These are phyloP conservation scores for Boletus insuetus DNA, from an alignment of 768 basidiomycete genomes.

Conservation along the genomic window DNA sequence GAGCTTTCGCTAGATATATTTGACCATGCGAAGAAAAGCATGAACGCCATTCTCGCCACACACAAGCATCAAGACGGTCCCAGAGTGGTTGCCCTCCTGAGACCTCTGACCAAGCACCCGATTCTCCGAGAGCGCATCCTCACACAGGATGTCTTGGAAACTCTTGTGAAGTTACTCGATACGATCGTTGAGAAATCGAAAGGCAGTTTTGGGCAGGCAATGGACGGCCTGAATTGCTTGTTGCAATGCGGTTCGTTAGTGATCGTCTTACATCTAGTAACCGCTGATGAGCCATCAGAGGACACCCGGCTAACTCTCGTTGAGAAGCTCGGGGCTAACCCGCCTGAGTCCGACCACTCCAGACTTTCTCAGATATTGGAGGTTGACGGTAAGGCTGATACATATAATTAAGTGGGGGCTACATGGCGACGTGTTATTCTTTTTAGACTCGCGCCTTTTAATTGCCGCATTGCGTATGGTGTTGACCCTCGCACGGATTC, in stretches of 20 bases:
- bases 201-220: constrained; percentile 17
- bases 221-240: constrained; percentile 21
- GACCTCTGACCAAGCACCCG: constrained; percentile 19
- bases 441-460: constrained; percentile 11
- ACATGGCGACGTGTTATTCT: not conserved
- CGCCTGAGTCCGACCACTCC: not conserved
- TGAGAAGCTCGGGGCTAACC: constrained; percentile 1
- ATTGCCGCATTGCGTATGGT: constrained; percentile 19
- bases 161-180: constrained; percentile 16
- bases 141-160: constrained; percentile 9
- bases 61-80: constrained; percentile 18
- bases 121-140: constrained; percentile 14
- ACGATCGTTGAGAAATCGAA: not conserved
- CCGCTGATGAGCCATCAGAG: constrained; percentile 2
- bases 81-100: constrained; percentile 22
- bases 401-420: not conserved
- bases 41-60: constrained; percentile 7
- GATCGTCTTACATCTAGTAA: not conserved
- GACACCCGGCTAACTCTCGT: constrained; percentile 8
- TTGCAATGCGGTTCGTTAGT: constrained; percentile 17
- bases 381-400: constrained; percentile 6
- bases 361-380: constrained; percentile 18
- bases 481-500: constrained; percentile 14
- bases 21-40: constrained; percentile 15
- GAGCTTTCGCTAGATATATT: not conserved